These are phyloP conservation scores for Adansonia digitata DNA, from an alignment of 345 rosid genomes.

Conservation along the genomic window DNA sequence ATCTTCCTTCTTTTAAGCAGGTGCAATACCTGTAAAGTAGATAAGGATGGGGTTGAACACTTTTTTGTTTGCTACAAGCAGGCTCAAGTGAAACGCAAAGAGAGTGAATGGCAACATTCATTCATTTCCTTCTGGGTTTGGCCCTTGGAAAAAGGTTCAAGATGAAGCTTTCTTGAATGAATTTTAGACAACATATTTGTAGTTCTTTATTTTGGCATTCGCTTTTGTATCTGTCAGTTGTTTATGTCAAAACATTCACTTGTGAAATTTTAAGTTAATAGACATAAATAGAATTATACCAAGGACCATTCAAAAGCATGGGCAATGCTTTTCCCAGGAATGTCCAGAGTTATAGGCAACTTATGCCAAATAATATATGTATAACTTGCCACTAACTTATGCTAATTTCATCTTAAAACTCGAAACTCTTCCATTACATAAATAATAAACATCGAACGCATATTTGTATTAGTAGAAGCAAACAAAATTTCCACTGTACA, in stretches of 20 bases:
- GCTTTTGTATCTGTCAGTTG: not conserved
- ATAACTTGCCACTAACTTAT: too few species aligned
- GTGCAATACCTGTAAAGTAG: slow-evolving; percentile 7
- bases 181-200: not conserved
- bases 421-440: too few species aligned
- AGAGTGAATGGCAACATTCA: not conserved
- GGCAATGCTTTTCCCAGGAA: not conserved
- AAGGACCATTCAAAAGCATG: not conserved
- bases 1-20: not conserved
- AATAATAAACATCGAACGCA: too few species aligned
- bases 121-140: not conserved
- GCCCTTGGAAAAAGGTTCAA: not conserved
- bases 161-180: not conserved
- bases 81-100: not conserved
- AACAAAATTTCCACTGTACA: too few species aligned
- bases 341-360: not conserved
- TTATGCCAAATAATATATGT: too few species aligned
- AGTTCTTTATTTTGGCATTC: not conserved
- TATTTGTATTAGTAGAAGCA: too few species aligned
- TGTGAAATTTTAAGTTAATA: not conserved
- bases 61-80: not conserved
- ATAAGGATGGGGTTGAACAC: not conserved
- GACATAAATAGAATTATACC: not conserved
- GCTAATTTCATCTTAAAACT: too few species aligned
- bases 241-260: not conserved